Evolutionary conservation across 2,329 filamentous ascomycete species (phyloP).

Genomic region (Scedosporium minutisporum): DNA sequence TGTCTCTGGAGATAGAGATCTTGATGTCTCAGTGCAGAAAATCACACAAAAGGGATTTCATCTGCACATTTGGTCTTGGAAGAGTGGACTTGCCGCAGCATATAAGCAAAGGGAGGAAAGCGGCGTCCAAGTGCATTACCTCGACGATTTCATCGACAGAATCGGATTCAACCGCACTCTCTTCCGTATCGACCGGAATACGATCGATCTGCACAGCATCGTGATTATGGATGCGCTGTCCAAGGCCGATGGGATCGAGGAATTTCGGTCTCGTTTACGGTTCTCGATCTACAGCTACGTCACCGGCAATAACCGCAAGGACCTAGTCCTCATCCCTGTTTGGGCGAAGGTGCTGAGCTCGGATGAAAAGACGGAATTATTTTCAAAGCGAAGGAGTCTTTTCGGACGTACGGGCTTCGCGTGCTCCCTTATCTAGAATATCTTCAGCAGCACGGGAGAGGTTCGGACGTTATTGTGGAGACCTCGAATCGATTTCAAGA

Average conservation of each 20-base stretch:
- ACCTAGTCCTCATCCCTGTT: too few species aligned
- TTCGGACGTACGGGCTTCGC: too few species aligned
- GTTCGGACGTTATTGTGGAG: too few species aligned
- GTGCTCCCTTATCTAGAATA: too few species aligned
- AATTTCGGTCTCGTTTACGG: too few species aligned
- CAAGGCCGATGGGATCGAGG: background rate
- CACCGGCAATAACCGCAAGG: too few species aligned
- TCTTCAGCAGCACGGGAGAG: too few species aligned
- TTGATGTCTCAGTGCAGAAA: background rate
- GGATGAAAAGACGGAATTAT: too few species aligned
- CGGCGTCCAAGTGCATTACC: background rate
- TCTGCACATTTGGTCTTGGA: background rate
- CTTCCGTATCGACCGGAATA: background rate
- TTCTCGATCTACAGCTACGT: too few species aligned
- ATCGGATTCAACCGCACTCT: background rate
- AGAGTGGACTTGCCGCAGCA: background rate
- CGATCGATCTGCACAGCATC: background rate
- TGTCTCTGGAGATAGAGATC: background rate
- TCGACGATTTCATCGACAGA: background rate
- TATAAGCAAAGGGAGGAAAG: background rate
- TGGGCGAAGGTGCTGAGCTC: too few species aligned
- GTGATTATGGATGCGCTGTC: background rate
- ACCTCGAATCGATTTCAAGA: too few species aligned
- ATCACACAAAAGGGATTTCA: background rate
- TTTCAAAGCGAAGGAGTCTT: too few species aligned